These are phyloP conservation scores for Opeltia flavorubescens DNA, from an alignment of 495 filamentous ascomycete species.

Conservation along the genomic window DNA sequence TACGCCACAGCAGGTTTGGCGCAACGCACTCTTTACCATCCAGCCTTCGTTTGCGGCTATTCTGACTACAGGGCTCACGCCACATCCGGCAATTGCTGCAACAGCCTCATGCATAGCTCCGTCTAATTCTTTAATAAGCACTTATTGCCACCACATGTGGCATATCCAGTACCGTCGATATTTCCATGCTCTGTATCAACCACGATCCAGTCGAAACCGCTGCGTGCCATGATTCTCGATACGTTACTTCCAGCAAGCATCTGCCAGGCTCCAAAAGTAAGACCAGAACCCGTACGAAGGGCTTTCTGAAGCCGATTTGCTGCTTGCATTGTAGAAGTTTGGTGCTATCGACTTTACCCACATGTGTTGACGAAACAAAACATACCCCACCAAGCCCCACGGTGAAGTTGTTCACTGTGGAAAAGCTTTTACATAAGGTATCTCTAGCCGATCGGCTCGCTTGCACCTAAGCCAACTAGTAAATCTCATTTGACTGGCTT, in stretches of 20 bases:
- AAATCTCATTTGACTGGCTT: no score
- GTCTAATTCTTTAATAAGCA: constrained; percentile 40
- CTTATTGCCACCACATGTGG: not conserved
- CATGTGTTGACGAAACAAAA: no score
- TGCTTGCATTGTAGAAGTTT: constrained; percentile 38
- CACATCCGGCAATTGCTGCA: constrained; percentile 51
- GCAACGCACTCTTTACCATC: constrained; percentile 52
- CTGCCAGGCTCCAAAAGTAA: constrained; percentile 57
- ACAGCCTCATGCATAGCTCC: constrained; percentile 75
- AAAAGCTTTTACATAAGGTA: no score
- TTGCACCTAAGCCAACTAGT: no score
- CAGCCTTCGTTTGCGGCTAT: constrained; percentile 51
- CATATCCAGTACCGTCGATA: constrained; percentile 42
- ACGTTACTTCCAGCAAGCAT: constrained; percentile 62
- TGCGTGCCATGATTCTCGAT: constrained; percentile 50
- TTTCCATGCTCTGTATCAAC: constrained; percentile 71
- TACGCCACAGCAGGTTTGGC: constrained; percentile 15
- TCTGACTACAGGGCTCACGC: constrained; percentile 52
- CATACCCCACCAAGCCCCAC: no score
- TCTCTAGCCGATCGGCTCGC: no score
- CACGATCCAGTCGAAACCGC: constrained; percentile 60
- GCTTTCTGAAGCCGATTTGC: constrained; percentile 49
- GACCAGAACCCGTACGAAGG: constrained; percentile 37
- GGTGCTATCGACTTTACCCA: not conserved
- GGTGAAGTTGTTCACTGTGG: no score